Base-by-base conservation (phyloP, 2,329 filamentous ascomycete species). In the Colletotrichum liaoningense region DNA sequence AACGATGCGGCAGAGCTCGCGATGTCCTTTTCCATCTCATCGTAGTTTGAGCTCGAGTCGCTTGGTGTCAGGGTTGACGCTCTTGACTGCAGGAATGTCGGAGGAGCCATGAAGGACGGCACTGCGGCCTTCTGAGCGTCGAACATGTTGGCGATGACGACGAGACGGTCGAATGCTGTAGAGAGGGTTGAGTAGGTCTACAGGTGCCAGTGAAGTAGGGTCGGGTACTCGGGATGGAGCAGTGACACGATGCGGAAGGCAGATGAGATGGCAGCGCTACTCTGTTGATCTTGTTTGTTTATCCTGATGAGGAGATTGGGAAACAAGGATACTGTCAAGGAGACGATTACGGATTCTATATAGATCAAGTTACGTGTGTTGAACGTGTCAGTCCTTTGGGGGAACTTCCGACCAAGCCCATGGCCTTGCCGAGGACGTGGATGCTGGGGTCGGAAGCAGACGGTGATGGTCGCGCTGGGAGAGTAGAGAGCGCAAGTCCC, bases 21-120 rank as follows among this genome's bases (percentile, higher is more conserved):
- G n/a, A 42, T 26, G 8, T 69, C 60, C 56, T 73, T 73, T 59
- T 74, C 69, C 65, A 35, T 59, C 8, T 74, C 65, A 38, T 58
- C 67, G 28, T 62, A 28, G 59, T 52, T 70, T 19, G 62, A 55
- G 38, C 42, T 49, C 42, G 38, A 60, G 22, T 64, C 66, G 24
- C 73, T 74, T 19, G 59, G 49, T 49, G 69, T 30, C 5, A 65
- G 22, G 2, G 69, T 69, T 0, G 72, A 65, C 35, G 55, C 49
- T 7, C 33, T 60, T 16, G 63, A 69, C n/a, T 57, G 26, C 5
- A 33, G 35, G n/a, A 65, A 33, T n/a, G 55, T 12, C 14, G 46
- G 26, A 19, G 35, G 22, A 26, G 38, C 28, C 54, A 60, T 62
- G 12, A 60, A 12, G 19, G 63, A 46, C 30, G 49, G 49, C 55